Evolutionary conservation across 805 yeast genomes (phyloP).

Genomic region (Pichia membranifaciens): DNA sequence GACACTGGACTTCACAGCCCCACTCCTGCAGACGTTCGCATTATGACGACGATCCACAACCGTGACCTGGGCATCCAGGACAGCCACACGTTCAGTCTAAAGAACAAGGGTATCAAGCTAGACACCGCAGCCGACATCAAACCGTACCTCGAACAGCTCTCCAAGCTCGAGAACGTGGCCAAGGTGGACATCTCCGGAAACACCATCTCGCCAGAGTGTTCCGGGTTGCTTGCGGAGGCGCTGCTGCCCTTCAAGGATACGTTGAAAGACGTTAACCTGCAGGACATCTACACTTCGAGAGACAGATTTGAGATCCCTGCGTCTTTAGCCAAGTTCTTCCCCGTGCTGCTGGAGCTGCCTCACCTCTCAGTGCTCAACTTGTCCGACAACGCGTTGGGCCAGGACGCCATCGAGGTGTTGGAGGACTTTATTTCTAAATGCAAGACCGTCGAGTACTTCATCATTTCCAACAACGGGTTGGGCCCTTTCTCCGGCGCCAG

Average conservation of each 20-base stretch:
- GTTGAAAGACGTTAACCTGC: constrained; percentile 68
- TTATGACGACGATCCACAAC: constrained; percentile 32
- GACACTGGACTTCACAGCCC: too few relatives aligned
- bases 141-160: constrained; percentile 59
- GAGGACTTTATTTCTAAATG: constrained; percentile 74
- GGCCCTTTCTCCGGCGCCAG: constrained; percentile 98
- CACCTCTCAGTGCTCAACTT: constrained; percentile 70
- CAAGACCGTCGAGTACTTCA: constrained; percentile 74
- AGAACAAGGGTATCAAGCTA: constrained; percentile 72
- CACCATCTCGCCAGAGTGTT: constrained; percentile 89
- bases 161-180: constrained; percentile 32
- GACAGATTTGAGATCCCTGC: constrained; percentile 91
- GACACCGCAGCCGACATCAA: constrained; percentile 67
- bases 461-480: constrained; percentile 91
- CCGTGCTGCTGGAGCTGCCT: constrained; percentile 64
- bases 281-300: constrained; percentile 93
- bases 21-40: too few relatives aligned
- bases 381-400: constrained; percentile 95
- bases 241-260: constrained; percentile 38
- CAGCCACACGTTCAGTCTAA: constrained; percentile 51
- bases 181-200: constrained; percentile 85
- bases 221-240: constrained; percentile 59
- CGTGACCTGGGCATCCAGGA: constrained; percentile 37
- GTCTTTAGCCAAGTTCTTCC: constrained; percentile 65
- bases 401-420: constrained; percentile 87